Base-by-base conservation (phyloP, 768 basidiomycete genomes). In the Boletus insuetus region DNA sequence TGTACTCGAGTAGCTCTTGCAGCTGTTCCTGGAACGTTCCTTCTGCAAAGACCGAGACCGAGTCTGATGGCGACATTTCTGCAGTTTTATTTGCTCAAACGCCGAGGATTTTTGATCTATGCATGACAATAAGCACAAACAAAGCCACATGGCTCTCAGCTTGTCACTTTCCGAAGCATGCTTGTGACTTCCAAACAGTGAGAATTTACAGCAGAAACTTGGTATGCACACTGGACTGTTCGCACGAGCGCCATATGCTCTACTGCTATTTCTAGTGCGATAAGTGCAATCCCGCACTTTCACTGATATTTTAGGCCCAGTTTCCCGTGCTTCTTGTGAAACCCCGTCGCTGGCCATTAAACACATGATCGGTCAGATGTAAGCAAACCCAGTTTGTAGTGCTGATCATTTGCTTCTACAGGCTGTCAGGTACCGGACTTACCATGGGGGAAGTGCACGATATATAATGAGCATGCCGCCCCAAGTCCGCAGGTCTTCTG, bases 1-100 rank as follows among this genome's bases (percentile, higher is more conserved):
- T 74, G 69, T 91, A 94, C 65, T 82, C 81, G 44, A 91, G 81
- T 37, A 94, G 75, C 66, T 94, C 91, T 65, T 82, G 80, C 65
- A 91, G 82, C 88, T 94, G 69, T 31, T 94, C 91, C 69, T 88
- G 86, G 63, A 89, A 93, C 2, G 91, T 92, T 48, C 91, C 91
- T 73, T 94, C 91, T 19, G 88, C 85, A 66, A 91, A 93, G 60
- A 93, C 83, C 55, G 91, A 85, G 53, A 93, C 78, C 39, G 89
- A 88, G 74, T 92, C 91, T 62, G 86, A 77, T 60, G 69, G 71
- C 54, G 83, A 73, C 88, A 91, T 91, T 64, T 75, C 75, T 35
- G 7, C 34, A 35, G 47, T 48, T n/a, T 56, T 49, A 35, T 42
- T 16, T 13, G 4, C n/a, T 49, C 19, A 29, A 16, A 40, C 6